These are phyloP conservation scores for Tolypocladium tropicale DNA, from an alignment of 2,329 filamentous ascomycete species.

Conservation along the genomic window DNA sequence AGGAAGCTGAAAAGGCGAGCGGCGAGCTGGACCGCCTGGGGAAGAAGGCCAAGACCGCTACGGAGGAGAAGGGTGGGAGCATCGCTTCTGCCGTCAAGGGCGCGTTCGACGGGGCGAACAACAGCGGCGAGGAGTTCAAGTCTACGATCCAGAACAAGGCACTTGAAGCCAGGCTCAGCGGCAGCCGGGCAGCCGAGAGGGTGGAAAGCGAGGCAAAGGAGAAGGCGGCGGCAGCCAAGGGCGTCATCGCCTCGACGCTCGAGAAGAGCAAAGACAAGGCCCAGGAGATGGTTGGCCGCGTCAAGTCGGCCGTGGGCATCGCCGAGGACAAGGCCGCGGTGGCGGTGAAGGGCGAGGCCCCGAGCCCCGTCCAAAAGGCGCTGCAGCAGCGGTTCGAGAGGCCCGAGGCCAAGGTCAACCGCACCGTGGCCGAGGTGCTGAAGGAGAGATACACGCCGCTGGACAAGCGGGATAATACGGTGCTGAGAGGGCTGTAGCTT, in stretches of 20 bases:
- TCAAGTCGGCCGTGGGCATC: conserved; percentile 22
- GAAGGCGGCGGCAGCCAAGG: conserved; percentile 24
- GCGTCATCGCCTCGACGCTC: conserved; percentile 26
- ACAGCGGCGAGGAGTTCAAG: conserved; percentile 15
- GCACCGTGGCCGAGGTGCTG: conserved; percentile 42
- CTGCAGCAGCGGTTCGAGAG: conserved; percentile 41
- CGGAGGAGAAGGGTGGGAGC: conserved; percentile 11
- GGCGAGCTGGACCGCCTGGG: conserved; percentile 21
- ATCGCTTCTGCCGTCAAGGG: conserved; percentile 25
- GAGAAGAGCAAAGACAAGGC: conserved; percentile 30
- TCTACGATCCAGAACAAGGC: conserved; percentile 15
- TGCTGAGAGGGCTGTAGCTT: conserved; percentile 27
- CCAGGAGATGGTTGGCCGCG: conserved; percentile 26
- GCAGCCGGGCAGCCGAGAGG: conserved; percentile 12
- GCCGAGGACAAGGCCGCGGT: conserved; percentile 26
- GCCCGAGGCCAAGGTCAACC: conserved; percentile 24
- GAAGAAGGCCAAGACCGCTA: conserved; percentile 18
- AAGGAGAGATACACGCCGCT: conserved; percentile 44
- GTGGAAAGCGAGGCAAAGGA: conserved; percentile 12
- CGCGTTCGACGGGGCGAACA: conserved; percentile 20
- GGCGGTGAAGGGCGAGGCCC: conserved; percentile 10
- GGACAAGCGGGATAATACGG: conserved; percentile 32
- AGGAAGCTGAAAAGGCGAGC: conserved; percentile 16
- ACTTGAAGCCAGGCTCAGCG: conserved; percentile 14
- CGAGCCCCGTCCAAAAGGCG: conserved; percentile 36